Percentiles rank a stretch among this genome's conserved stretches.
Conservation (phyloP, 495 filamentous ascomycete genomes). For the Annulohypoxylon stygium region DNA sequence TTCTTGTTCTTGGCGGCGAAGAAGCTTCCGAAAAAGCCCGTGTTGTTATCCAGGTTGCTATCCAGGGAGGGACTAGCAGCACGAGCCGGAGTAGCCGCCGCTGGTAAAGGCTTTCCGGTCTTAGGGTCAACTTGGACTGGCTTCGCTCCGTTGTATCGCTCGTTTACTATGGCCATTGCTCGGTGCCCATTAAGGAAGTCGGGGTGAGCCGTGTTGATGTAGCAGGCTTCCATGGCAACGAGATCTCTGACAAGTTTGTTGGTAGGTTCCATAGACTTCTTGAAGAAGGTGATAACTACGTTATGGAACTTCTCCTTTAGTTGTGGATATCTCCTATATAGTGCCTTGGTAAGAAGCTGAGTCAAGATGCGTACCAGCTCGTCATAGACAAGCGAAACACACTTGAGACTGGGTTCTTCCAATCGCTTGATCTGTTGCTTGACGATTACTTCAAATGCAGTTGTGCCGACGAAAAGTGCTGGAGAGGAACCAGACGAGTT, state of each 20-base stretch:
- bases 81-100: constrained; percentile 70
- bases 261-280: constrained; percentile 96
- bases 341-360: constrained; percentile 86
- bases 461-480: constrained; percentile 96
- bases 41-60: constrained; percentile 65
- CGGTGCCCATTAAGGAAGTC: constrained; percentile 97
- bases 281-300: constrained; percentile 96
- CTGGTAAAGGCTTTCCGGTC: constrained; percentile 92
- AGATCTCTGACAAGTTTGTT: constrained; percentile 97
- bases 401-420: constrained; percentile 97
- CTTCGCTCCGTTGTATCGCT: constrained; percentile 81
- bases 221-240: constrained; percentile 94
- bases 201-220: constrained; percentile 98
- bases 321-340: constrained; percentile 91
- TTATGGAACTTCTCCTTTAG: constrained; percentile 97
- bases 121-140: constrained; percentile 99
- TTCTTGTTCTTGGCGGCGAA: constrained; percentile 99
- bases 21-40: constrained; percentile 96
- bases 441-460: constrained; percentile 97
- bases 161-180: constrained; percentile 98
- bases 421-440: constrained; percentile 98
- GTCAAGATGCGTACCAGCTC: constrained; percentile 96
- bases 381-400: constrained; percentile 96
- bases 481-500: constrained; percentile 99
- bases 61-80: constrained; percentile 76